Percentiles rank a stretch among this genome's conserved stretches.
These are phyloP conservation scores for Penicillium ucsense DNA, from an alignment of 495 filamentous ascomycete species.

Conservation along the genomic window DNA sequence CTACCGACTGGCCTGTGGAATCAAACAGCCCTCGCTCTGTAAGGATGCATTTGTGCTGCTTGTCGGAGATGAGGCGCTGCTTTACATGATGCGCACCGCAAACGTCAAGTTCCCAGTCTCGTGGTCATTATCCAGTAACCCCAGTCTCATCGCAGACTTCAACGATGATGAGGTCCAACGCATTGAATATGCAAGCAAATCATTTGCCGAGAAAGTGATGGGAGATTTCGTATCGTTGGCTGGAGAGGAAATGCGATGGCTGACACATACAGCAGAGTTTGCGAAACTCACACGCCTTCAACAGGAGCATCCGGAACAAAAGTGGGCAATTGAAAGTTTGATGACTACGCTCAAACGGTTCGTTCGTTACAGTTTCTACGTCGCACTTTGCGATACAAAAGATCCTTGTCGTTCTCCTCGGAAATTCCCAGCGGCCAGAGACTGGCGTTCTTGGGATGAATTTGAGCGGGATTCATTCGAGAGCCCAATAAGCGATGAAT, in stretches of 20 bases:
- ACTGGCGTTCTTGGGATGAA: too few species aligned
- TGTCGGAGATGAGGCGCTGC: conserved; percentile 38
- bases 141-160: conserved; percentile 20
- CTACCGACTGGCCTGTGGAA: conserved; percentile 35
- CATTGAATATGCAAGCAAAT: conserved; percentile 42
- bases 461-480: too few species aligned
- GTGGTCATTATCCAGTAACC: conserved; percentile 8
- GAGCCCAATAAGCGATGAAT: too few species aligned
- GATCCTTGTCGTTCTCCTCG: conserved; percentile 11
- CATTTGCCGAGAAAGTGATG: conserved; percentile 28
- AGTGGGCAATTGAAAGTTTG: conserved; percentile 5
- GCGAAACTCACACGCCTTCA: conserved; percentile 10
- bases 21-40: conserved; percentile 28
- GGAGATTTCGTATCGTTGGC: conserved; percentile 25
- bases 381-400: neutral
- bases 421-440: too few species aligned
- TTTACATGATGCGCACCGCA: conserved; percentile 14
- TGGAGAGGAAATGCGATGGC: conserved; percentile 33
- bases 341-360: conserved; percentile 18
- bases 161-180: conserved; percentile 39
- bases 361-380: conserved; percentile 20
- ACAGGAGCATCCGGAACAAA: conserved; percentile 5
- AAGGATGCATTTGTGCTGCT: conserved; percentile 38
- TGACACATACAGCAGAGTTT: conserved; percentile 21
- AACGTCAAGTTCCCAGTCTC: neutral